Percentiles rank a stretch among this genome's conserved stretches.
Conservation (phyloP, 108 stramenopile species). For the Skeletonema potamos region DNA sequence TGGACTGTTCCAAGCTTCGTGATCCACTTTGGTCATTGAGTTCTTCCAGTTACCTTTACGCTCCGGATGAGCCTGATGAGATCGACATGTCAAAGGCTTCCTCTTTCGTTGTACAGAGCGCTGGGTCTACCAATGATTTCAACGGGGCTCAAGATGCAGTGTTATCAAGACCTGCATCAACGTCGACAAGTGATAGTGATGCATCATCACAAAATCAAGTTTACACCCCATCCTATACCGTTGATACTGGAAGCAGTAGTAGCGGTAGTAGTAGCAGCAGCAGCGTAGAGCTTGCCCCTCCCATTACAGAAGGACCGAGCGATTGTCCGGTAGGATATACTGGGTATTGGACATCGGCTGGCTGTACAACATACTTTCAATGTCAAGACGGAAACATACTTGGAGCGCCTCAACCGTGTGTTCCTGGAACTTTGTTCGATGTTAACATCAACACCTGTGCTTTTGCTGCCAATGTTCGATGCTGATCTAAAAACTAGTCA, state of each 20-base stretch:
- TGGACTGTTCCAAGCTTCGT: slow-evolving; percentile 35
- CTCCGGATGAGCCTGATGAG: slow-evolving; percentile 27
- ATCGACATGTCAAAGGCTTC: slow-evolving; percentile 22
- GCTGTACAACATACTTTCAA: slow-evolving; percentile 29
- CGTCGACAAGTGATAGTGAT: not conserved
- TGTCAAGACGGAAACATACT: slow-evolving; percentile 18
- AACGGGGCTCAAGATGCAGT: slow-evolving; percentile 4
- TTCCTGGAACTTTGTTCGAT: slow-evolving; percentile 43
- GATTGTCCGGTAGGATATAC: slow-evolving; percentile 23
- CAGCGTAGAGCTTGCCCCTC: not conserved
- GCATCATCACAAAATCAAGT: not conserved
- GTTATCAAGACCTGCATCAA: not conserved
- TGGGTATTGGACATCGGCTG: slow-evolving; percentile 17
- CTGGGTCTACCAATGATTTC: slow-evolving; percentile 10
- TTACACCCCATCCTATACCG: not conserved
- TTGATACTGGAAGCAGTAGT: not conserved
- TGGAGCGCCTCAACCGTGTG: slow-evolving; percentile 27
- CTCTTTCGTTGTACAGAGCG: not conserved
- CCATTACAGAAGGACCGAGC: not conserved
- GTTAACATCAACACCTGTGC: slow-evolving; percentile 26
- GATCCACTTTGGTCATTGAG: slow-evolving; percentile 26
- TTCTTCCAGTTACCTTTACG: slow-evolving; percentile 15
- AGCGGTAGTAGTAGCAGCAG: not conserved
- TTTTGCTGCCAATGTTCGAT: slow-evolving; percentile 20
- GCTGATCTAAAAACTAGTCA: not conserved